Base-by-base conservation (phyloP, 2,329 filamentous ascomycete species). In the Cladosporium velox region DNA sequence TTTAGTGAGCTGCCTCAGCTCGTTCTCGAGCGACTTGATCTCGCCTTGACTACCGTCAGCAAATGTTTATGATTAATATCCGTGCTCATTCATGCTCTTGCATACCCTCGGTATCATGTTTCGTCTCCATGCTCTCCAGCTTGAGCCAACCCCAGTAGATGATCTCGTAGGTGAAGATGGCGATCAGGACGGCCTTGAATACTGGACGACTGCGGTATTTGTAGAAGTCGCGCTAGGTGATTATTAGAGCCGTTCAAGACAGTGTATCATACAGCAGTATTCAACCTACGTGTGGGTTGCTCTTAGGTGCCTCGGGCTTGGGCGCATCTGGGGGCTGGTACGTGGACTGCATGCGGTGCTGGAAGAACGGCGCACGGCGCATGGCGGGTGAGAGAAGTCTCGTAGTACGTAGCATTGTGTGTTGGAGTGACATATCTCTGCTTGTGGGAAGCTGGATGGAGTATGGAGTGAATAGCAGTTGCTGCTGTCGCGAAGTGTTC, bases 111-210 rank as follows among this genome's bases (percentile, higher is more conserved):
- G 85, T 86, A 54, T 87, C 82, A 24, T 80, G 79, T 73, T 85
- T 87, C 65, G 86, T 81, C 79, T 95, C 91, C 64, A 91, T 84
- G 38, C 86, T 85, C 77, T 93, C 91, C 60, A 94, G 82, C 78
- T 89, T 91, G 44, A 86, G 76, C 91, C 91, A 95, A 15, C 80
- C 80, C 81, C 87, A 92, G 79, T 93, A 94, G 15, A 85, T 78
- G n/a, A 91, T 72, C 78, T 95, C 91, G 77, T 94, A 95, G 1
- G 89, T 90, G 74, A 92, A 88, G 65, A 93, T 85, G 64, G 91
- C 90, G 74, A 90, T 84, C 44, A 94, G 83, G 70, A 92, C 86
- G 64, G 88, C 88, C 79, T 93, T 94, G 63, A 87, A 84, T 55
- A 94, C 82, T 2, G 91, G 91, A 1, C 90, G 84, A 47, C 88